These are phyloP conservation scores for Trichosporon sp. DNA, from an alignment of 1,284 basidiomycete species.

Conservation along the genomic window DNA sequence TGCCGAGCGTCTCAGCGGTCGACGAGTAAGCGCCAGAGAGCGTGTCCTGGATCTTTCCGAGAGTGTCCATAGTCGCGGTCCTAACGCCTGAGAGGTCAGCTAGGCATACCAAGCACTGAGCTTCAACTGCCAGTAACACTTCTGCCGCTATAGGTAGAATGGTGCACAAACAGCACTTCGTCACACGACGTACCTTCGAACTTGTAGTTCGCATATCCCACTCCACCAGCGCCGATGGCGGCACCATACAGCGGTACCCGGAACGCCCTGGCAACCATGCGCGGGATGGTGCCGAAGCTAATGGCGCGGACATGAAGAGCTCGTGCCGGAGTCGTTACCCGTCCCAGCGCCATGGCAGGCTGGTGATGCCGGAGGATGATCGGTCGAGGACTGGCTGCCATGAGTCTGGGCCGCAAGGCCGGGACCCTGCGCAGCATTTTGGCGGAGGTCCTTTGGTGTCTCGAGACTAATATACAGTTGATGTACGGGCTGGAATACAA, in stretches of 20 bases:
- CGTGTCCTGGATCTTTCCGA: slow-evolving; percentile 35
- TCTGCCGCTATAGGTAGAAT: no score
- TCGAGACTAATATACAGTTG: not conserved
- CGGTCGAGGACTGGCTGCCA: slow-evolving; percentile 5
- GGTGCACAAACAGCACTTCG: no score
- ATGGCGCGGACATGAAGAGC: slow-evolving; percentile 62
- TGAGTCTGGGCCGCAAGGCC: slow-evolving; percentile 15
- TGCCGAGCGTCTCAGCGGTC: slow-evolving; percentile 31
- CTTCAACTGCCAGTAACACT: no score
- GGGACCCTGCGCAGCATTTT: slow-evolving; percentile 19
- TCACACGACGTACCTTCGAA: slow-evolving; percentile 66
- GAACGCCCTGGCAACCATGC: slow-evolving; percentile 75
- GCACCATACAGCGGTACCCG: slow-evolving; percentile 77
- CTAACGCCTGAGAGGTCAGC: slow-evolving; percentile 35
- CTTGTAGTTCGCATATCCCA: slow-evolving; percentile 89
- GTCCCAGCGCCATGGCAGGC: not conserved
- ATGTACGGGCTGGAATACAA: not conserved
- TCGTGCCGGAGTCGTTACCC: slow-evolving; percentile 20
- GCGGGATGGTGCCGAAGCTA: slow-evolving; percentile 76
- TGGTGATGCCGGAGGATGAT: not conserved
- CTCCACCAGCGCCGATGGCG: slow-evolving; percentile 79
- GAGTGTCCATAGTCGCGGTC: slow-evolving; percentile 41
- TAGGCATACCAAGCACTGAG: not conserved
- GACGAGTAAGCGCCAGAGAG: slow-evolving; percentile 38
- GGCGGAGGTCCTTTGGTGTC: not conserved